phyloP scores from a whole-genome alignment of 2,329 filamentous ascomycete species.

The Diaporthe destruens region DNA sequence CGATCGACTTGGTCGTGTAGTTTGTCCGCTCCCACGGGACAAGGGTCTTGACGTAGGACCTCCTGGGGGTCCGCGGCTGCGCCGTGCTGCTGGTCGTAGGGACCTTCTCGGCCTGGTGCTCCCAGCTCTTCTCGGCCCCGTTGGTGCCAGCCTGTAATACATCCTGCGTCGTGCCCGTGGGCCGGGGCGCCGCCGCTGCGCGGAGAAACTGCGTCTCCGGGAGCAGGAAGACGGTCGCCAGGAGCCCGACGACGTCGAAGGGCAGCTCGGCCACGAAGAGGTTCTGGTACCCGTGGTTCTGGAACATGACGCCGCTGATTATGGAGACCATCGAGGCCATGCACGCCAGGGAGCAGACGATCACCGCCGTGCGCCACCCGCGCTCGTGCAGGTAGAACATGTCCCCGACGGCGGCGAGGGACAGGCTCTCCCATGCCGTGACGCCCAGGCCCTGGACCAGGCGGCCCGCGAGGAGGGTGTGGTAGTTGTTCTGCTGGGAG shows the following conservation, averaged over 20 bases:
- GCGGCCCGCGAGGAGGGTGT: conserved; percentile 50
- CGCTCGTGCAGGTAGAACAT: conserved; percentile 52
- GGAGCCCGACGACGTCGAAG: conserved; percentile 46
- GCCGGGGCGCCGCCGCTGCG: background rate
- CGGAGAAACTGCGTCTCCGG: conserved; percentile 48
- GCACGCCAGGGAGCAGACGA: conserved; percentile 50
- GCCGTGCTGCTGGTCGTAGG: background rate
- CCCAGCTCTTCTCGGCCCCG: conserved; percentile 12
- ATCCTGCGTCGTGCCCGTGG: background rate
- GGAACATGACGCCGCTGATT: conserved; percentile 47
- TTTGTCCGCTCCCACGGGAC: conserved; percentile 7
- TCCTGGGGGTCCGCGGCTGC: background rate
- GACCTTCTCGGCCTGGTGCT: conserved; percentile 20
- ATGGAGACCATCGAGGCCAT: conserved; percentile 49
- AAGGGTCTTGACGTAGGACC: conserved; percentile 35
- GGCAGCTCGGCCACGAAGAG: conserved; percentile 50
- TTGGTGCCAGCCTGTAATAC: background rate
- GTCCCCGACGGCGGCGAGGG: conserved; percentile 50
- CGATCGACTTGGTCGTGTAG: conserved; percentile 41
- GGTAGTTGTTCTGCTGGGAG: conserved; percentile 46
- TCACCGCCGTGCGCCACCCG: conserved; percentile 48
- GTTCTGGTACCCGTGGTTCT: conserved; percentile 47
- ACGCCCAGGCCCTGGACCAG: conserved; percentile 50
- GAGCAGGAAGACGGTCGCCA: conserved; percentile 47
- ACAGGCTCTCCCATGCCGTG: conserved; percentile 51